phyloP scores from a whole-genome alignment of 768 basidiomycete genomes.

The Hericium alpestre region DNA sequence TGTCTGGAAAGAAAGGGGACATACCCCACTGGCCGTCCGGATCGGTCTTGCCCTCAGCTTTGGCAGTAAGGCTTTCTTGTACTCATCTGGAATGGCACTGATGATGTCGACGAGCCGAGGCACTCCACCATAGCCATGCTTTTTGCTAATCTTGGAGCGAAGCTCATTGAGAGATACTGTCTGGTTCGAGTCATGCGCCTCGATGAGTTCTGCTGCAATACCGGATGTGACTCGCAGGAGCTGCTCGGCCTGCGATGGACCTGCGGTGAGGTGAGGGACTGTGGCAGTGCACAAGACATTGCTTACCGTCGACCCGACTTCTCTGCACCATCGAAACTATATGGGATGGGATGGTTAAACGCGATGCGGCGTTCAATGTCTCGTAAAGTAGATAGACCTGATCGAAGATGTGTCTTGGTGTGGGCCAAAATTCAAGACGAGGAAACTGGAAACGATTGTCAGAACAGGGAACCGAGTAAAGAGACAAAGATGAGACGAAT shows the following conservation, averaged over 20 bases:
- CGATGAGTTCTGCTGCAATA: slow-evolving; percentile 89
- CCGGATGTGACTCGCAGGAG: slow-evolving; percentile 87
- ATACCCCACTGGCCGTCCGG: slow-evolving; percentile 89
- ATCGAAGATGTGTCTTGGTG: no score
- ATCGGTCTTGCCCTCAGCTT: slow-evolving; percentile 90
- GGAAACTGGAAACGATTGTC: no score
- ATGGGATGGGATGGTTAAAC: neutral
- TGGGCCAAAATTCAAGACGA: no score
- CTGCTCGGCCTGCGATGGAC: slow-evolving; percentile 82
- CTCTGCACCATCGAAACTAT: slow-evolving; percentile 27
- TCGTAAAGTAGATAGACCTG: no score
- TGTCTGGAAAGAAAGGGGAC: slow-evolving; percentile 18
- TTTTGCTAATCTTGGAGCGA: slow-evolving; percentile 82
- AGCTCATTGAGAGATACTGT: slow-evolving; percentile 82
- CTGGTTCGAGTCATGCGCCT: slow-evolving; percentile 68
- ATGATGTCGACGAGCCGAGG: slow-evolving; percentile 96
- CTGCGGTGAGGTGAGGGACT: slow-evolving; percentile 19
- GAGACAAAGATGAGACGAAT: no score
- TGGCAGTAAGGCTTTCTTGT: slow-evolving; percentile 83
- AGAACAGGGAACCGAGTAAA: no score
- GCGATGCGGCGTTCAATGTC: neutral
- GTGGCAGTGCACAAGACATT: neutral
- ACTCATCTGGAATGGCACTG: slow-evolving; percentile 95
- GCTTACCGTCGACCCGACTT: slow-evolving; percentile 28
- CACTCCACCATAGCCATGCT: slow-evolving; percentile 74